Percentiles rank a stretch among this genome's conserved stretches.
Conservation (phyloP, 2,329 filamentous ascomycete species). For the Fusarium clavum region DNA sequence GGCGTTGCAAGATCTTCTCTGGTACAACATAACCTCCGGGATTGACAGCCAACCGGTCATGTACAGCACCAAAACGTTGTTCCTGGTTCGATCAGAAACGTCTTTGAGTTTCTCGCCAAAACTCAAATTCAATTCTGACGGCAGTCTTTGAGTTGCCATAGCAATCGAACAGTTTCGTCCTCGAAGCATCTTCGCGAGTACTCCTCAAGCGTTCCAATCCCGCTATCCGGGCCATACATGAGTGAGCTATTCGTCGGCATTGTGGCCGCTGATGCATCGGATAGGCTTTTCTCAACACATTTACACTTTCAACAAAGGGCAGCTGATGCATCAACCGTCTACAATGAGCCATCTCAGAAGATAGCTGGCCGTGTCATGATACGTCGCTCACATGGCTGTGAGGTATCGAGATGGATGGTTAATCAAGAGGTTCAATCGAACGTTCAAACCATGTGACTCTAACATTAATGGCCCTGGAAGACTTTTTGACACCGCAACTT, state of each 20-base stretch:
- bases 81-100: no score
- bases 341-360: not conserved
- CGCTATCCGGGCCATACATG: accelerated
- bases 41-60: not conserved
- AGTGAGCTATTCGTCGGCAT: no score
- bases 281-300: no score
- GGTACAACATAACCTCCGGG: accelerated
- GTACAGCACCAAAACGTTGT: no score
- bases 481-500: conserved; percentile 1
- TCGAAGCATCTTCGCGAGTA: no score
- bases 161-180: no score
- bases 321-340: no score
- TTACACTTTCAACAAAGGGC: no score
- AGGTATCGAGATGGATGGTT: accelerated
- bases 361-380: not conserved
- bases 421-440: not conserved
- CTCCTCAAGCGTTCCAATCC: no score
- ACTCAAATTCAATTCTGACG: accelerated
- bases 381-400: not conserved
- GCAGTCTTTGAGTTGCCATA: accelerated
- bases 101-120: not conserved
- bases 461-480: not conserved
- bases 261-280: no score
- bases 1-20: not conserved
- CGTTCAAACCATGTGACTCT: not conserved